Evolutionary conservation across 148 eudicot genomes (phyloP), one percentile per base, ranked within the genome.

Genomic region (Persicaria maculosa): DNA sequence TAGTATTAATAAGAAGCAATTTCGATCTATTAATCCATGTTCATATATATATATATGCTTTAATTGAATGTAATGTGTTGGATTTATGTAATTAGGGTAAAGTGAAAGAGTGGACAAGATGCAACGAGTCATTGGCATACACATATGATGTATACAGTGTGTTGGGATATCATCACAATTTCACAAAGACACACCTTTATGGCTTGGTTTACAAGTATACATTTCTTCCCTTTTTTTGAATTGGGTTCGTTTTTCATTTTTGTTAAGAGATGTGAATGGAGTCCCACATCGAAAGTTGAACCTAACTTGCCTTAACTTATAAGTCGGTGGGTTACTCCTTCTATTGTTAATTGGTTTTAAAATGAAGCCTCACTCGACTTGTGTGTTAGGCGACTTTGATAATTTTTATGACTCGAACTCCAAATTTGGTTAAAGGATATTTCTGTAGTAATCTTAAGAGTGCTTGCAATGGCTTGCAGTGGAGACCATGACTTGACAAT

Each of bases 401-500:
- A n/a, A n/a, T n/a, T n/a, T 53, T 73, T 65, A 50, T 17, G 44
- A 7, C 44, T 31, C 48, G 4, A 40, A 52, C 46, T 73, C 15
- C 47, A 73, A 73, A 50, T 19, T 73, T 22, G 53, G 16, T 25
- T 73, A 62, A 73, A 73, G 75, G 44, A 22, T 15, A 31, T 73
- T 12, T 53, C 15, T 15, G 31, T 16, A 44, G 31, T 16, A 44
- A 6, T 72, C 4, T 52, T 50, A 55, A 3, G 5, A 14, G 6
- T 55, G 31, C 31, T 25, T 25, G 31, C 31, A 25, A 6, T 52
- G 50, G 12, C 10, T 1, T 9, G 31, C 71, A 74, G 77, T 25
- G 77, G 77, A 52, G 77, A 74, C 50, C 71, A 62, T 20, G 77
- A 74, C 57, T 47, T 59, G 7, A 25, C 44, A 7, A 48, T 74